Evolutionary conservation across 2,329 filamentous ascomycete species (phyloP), one percentile per base, ranked within the genome.

Genomic region (Stachybotrys elegans): DNA sequence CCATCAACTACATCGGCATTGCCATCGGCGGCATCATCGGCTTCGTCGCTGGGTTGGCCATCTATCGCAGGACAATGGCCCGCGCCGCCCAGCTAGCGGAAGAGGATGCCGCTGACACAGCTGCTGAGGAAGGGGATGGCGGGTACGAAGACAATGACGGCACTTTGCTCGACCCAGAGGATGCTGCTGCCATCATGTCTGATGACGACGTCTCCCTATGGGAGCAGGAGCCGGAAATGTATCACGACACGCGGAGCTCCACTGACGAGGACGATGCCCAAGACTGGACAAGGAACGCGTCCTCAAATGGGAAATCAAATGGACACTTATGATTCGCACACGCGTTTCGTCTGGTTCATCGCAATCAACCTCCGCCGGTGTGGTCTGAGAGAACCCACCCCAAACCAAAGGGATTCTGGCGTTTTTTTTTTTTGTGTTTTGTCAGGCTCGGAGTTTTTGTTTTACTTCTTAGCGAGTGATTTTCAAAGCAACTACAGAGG

Each of bases 1-100:
- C 81, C 22, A 72, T 97, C 56, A 95, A 93, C 66, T 95, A 95
- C 62, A 65, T 84, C 20, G 85, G 83, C 67, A 96, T 97, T 64
- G 59, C 81, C 13, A 64, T 91, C 46, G 86, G 88, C 22, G 78
- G 79, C 40, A 57, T 79, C 19, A 70, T 95, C 12, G 93, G 93
- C 37, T 69, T 85, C 19, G 76, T 71, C 21, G 90, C 93, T 3
- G 92, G 89, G 14, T 86, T 82, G 65, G 74, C 94, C 65, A 94
- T 98, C 61, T 98, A 95, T 69, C 77, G 76, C 43, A 73, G 78
- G 47, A 84, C 81, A 44, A 82, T 84, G 73, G 72, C 77, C 32
- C 72, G 81, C 42, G 80, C 81, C 16, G 73, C 73, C 40, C 75
- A 82, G 62, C 67, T 84, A 25, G 75, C 72, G 12, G 60, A 68